These are phyloP conservation scores for Alternaria conjuncta DNA, from an alignment of 2,329 filamentous ascomycete genomes.

Conservation along the genomic window DNA sequence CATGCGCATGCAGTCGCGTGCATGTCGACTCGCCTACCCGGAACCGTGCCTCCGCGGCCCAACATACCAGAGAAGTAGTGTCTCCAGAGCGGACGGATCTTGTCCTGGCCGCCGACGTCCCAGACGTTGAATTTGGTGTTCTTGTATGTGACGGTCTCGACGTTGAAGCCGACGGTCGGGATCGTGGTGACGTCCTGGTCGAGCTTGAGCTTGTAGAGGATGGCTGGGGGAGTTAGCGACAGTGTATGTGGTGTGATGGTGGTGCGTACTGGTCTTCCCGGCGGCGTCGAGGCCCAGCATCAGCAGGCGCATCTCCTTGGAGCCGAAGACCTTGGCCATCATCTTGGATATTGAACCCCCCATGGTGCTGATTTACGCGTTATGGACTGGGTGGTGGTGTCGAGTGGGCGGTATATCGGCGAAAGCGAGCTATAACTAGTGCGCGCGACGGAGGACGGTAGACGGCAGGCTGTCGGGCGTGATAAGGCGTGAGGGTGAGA, in stretches of 20 bases:
- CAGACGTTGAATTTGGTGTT: constrained; percentile 99
- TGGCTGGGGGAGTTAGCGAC: constrained; percentile 59
- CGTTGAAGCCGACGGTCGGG: constrained; percentile 99
- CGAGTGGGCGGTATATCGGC: neutral
- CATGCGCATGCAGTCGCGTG: constrained; percentile 17
- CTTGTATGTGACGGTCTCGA: constrained; percentile 99
- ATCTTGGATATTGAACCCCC: constrained; percentile 90
- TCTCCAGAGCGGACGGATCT: constrained; percentile 99
- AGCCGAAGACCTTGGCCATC: constrained; percentile 99
- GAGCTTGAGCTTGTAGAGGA: constrained; percentile 99
- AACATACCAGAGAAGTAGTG: constrained; percentile 91
- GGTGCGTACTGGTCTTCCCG: constrained; percentile 80
- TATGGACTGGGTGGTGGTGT: neutral
- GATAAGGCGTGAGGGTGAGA: neutral
- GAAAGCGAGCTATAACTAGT: constrained; percentile 1
- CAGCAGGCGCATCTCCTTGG: constrained; percentile 96
- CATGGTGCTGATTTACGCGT: constrained; percentile 67
- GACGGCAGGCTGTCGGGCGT: neutral
- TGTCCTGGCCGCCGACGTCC: constrained; percentile 99
- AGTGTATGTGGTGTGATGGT: neutral
- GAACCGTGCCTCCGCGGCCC: constrained; percentile 26
- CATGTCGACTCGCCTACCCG: constrained; percentile 40
- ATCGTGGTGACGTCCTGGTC: constrained; percentile 99
- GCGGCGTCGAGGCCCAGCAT: constrained; percentile 98
- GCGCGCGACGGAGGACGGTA: neutral